phyloP scores from a whole-genome alignment of 108 stramenopile genomes.

The Bacterosira constricta region DNA sequence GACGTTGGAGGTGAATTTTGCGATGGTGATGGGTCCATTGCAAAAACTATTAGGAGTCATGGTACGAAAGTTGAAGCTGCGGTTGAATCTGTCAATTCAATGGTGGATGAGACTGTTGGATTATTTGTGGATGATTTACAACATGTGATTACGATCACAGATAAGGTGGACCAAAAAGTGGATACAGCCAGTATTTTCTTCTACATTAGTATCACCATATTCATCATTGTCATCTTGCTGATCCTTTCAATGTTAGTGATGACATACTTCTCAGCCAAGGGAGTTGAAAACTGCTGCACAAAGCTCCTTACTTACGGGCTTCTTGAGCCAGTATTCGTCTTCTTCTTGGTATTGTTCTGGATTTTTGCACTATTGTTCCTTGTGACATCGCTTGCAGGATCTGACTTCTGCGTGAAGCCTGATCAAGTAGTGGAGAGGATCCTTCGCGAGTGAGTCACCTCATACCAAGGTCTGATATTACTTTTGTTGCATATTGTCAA shows the following conservation, averaged over 20 bases:
- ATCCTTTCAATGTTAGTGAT: constrained; percentile 18
- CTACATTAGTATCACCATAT: constrained; percentile 9
- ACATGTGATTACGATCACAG: neutral
- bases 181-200: constrained; percentile 1
- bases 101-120: neutral
- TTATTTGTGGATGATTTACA: neutral
- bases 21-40: neutral
- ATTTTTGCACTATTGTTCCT: constrained; percentile 31
- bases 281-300: constrained; percentile 10
- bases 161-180: neutral
- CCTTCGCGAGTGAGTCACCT: neutral
- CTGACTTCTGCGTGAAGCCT: constrained; percentile 32
- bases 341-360: constrained; percentile 25
- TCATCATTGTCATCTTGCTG: constrained; percentile 1
- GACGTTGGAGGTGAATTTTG: neutral
- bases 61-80: neutral
- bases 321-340: constrained; percentile 17
- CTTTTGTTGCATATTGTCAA: no score
- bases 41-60: neutral
- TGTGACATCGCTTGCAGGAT: constrained; percentile 9
- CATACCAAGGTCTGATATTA: no score
- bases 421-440: constrained; percentile 6
- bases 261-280: constrained; percentile 2
- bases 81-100: neutral
- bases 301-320: constrained; percentile 1